Evolutionary conservation across 169 alveolate species (phyloP).

Genomic region (Plasmodium inui): DNA sequence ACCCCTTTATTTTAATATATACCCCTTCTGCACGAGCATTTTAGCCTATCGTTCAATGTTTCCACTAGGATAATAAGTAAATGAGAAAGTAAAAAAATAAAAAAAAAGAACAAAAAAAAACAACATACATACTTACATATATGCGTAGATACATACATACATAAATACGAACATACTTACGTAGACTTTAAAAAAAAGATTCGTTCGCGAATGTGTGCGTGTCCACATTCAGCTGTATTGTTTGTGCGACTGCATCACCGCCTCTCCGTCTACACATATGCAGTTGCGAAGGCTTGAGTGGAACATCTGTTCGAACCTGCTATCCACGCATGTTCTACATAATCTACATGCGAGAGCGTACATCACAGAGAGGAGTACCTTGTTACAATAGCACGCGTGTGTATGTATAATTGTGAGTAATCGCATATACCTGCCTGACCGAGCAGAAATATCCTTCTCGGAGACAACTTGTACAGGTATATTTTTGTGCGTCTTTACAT

Average conservation of each 20-base stretch:
- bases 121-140: background rate
- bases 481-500: background rate
- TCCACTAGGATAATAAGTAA: background rate
- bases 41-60: background rate
- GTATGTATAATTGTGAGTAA: background rate
- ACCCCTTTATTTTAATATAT: background rate
- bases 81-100: background rate
- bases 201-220: background rate
- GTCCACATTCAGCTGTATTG: background rate
- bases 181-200: background rate
- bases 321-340: background rate
- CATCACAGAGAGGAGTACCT: background rate
- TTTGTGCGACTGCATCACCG: background rate
- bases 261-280: background rate
- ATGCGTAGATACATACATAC: background rate
- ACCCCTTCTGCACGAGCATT: background rate
- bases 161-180: background rate
- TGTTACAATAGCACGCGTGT: background rate
- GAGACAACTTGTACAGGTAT: background rate
- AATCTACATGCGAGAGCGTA: background rate
- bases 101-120: background rate
- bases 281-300: background rate
- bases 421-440: background rate
- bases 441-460: background rate
- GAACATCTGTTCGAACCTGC: background rate